Percentiles rank a stretch among this genome's conserved stretches.
Evolutionary conservation across 2,329 filamentous ascomycete species (phyloP).

Genomic region (Phoma sp.): DNA sequence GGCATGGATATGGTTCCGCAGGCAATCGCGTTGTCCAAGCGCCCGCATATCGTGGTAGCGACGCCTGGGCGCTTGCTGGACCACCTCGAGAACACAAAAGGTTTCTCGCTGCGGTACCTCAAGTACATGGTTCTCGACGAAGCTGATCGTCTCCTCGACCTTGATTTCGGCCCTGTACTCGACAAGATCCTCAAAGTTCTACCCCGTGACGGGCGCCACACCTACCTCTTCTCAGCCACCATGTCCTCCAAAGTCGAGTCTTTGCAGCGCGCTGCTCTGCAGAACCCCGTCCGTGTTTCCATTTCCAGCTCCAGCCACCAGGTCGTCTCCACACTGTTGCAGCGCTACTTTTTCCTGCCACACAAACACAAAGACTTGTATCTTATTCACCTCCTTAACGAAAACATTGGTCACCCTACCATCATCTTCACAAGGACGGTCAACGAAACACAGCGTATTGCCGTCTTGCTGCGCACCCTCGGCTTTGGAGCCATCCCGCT

Average conservation of each 20-base stretch:
- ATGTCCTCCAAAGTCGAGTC: conserved; percentile 94
- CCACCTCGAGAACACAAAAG: conserved; percentile 95
- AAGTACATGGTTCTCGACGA: conserved; percentile 96
- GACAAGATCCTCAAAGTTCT: conserved; percentile 93
- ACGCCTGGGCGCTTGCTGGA: conserved; percentile 92
- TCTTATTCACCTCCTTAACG: conserved; percentile 83
- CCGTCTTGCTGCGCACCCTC: conserved; percentile 80
- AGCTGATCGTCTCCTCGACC: conserved; percentile 87
- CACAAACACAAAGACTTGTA: conserved; percentile 87
- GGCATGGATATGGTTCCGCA: conserved; percentile 97
- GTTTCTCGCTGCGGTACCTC: conserved; percentile 80
- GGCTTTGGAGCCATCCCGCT: conserved; percentile 91
- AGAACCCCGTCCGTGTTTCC: conserved; percentile 81
- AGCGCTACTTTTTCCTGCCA: conserved; percentile 80
- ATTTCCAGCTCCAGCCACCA: conserved; percentile 86
- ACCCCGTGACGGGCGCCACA: conserved; percentile 65
- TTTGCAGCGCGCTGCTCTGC: conserved; percentile 85
- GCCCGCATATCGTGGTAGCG: conserved; percentile 91
- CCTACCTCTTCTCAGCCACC: conserved; percentile 86
- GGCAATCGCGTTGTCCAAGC: conserved; percentile 89
- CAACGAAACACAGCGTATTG: conserved; percentile 84
- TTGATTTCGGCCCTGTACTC: conserved; percentile 90
- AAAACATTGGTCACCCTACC: conserved; percentile 81
- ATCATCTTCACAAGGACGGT: conserved; percentile 95
- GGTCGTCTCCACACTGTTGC: conserved; percentile 86